A percentile compares a stretch with the other conserved stretches of the same genome.
Conservation (phyloP, 2,329 filamentous ascomycete genomes). For the Diaporthe caulivora region DNA sequence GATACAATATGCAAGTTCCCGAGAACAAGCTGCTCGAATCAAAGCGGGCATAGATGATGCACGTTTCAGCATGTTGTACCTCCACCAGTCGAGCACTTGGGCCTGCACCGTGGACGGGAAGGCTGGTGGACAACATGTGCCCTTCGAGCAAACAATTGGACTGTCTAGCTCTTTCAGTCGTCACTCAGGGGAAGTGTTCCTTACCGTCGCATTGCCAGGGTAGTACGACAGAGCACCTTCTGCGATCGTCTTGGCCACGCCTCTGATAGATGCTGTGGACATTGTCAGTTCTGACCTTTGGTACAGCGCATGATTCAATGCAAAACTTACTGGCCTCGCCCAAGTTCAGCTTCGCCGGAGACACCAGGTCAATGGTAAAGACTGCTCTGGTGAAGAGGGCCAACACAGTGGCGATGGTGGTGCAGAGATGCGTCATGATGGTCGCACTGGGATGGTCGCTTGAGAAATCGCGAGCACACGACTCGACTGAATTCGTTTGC, state of each 20-base stretch:
- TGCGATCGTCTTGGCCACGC: conserved; percentile 71
- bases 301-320: too few species aligned
- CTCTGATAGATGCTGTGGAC: conserved; percentile 68
- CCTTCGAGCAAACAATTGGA: conserved; percentile 5
- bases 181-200: conserved; percentile 26
- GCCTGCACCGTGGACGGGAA: background rate
- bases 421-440: conserved; percentile 36
- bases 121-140: background rate
- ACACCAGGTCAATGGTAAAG: conserved; percentile 38
- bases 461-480: background rate
- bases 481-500: background rate
- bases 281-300: conserved; percentile 38
- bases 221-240: conserved; percentile 74
- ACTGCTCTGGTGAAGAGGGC: conserved; percentile 41
- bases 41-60: background rate
- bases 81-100: too few species aligned
- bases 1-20: background rate
- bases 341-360: conserved; percentile 53
- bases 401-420: conserved; percentile 40
- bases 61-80: background rate
- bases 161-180: background rate
- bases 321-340: conserved; percentile 48
- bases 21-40: background rate
- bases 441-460: background rate
- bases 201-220: conserved; percentile 62